phyloP scores from a whole-genome alignment of 2,329 filamentous ascomycete species.

The Aspergillus pseudoviridinutans region DNA sequence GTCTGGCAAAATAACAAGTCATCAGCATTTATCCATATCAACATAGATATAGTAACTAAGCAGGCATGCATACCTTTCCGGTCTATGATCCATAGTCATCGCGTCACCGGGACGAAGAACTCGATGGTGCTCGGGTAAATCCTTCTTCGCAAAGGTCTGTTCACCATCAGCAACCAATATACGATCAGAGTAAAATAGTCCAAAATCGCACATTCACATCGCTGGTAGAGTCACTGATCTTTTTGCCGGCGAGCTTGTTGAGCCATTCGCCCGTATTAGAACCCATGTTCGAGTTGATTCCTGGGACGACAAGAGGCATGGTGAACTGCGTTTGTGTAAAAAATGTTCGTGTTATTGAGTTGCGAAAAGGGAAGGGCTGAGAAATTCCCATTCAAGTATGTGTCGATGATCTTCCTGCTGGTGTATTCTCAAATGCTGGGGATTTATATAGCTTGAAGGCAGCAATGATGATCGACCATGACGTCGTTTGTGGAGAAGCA shows the following conservation, averaged over 20 bases:
- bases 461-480: not conserved
- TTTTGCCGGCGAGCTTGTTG: conserved; percentile 46
- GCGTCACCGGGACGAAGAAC: conserved; percentile 38
- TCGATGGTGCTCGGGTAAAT: conserved; percentile 43
- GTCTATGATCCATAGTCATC: conserved; percentile 40
- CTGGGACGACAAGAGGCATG: conserved; percentile 48
- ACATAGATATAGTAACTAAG: not conserved
- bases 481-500: not conserved
- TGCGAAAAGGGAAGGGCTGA: not conserved
- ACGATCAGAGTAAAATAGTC: not conserved
- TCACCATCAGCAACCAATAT: not conserved
- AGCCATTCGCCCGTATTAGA: conserved; percentile 40
- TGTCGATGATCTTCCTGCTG: not conserved
- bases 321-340: conserved; percentile 4
- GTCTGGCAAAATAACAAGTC: conserved; percentile 19
- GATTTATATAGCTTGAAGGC: not conserved
- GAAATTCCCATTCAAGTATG: not conserved
- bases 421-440: not conserved
- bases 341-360: not conserved
- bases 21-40: not conserved
- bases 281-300: conserved; percentile 32
- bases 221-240: conserved; percentile 34
- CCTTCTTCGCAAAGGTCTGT: conserved; percentile 44
- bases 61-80: conserved; percentile 35
- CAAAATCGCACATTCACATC: conserved; percentile 30